Percentiles rank a stretch among this genome's conserved stretches.
Evolutionary conservation across 768 basidiomycete genomes (phyloP).

Genomic region (Dacryopinax spathularia): DNA sequence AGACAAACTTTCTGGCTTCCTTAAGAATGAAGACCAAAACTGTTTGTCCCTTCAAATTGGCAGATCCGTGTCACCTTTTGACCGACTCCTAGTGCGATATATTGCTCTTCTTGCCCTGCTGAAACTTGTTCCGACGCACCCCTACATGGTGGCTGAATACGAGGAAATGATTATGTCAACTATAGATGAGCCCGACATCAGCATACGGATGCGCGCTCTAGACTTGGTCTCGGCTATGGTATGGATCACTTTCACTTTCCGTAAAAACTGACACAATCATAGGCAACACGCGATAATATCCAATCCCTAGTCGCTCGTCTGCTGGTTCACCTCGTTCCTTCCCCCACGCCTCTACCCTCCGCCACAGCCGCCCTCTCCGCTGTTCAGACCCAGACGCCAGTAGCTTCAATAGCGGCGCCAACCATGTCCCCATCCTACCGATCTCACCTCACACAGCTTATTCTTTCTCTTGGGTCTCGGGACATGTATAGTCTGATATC

Average conservation of each 20-base stretch:
- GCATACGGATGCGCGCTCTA: conserved; percentile 88
- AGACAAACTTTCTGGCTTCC: conserved; percentile 81
- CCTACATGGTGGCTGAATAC: conserved; percentile 78
- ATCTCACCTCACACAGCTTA: conserved; percentile 60
- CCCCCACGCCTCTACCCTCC: conserved; percentile 28
- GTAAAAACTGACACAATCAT: conserved; percentile 3
- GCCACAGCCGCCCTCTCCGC: conserved; percentile 32
- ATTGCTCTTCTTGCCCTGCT: conserved; percentile 89
- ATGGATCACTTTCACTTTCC: conserved; percentile 12
- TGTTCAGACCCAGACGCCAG: conserved; percentile 25
- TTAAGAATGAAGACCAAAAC: conserved; percentile 90
- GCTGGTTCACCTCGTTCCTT: conserved; percentile 64
- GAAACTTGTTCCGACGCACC: conserved; percentile 87
- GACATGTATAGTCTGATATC: conserved; percentile 73
- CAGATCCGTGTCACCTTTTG: neutral
- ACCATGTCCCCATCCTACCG: conserved; percentile 75
- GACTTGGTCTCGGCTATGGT: conserved; percentile 93
- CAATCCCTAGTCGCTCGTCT: conserved; percentile 85
- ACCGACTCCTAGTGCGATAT: conserved; percentile 72
- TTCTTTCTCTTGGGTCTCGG: conserved; percentile 74
- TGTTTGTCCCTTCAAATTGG: conserved; percentile 35
- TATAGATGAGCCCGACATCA: conserved; percentile 84
- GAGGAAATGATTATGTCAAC: conserved; percentile 82
- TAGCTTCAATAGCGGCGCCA: conserved; percentile 33
- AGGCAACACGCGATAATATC: conserved; percentile 74